Base-by-base conservation (phyloP, 148 eudicot genomes). In the Silene uniflora region DNA sequence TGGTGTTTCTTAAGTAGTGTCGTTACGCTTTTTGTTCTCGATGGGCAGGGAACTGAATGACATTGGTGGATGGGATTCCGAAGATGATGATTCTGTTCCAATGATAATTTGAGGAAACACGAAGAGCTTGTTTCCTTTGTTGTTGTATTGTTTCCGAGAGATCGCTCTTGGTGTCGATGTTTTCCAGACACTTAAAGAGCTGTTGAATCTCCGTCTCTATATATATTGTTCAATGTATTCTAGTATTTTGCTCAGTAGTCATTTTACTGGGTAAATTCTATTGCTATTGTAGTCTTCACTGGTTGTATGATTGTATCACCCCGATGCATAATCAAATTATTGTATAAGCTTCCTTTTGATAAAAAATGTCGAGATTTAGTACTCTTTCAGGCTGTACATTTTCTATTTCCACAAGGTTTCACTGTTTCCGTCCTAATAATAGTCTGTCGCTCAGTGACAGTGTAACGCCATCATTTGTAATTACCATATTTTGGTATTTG, bases 31-130 rank as follows among this genome's bases (percentile, higher is more conserved):
- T 11, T 14, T 27, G 73, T 64, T 55, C 74, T 49, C 22, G 63
- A 49, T 79, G 60, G 55, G 16, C 87, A 88, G 89, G 84, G 86
- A 88, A 70, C 77, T 84, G 62, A 80, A 77, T 27, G 79, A 81
- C 61, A 76, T 70, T n/a, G 85, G 78, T 58, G 86, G 75, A 76
- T 75, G 87, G 79, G 76, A 80, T 35, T 77, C 67, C 13, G 87
- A 79, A 32, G 88, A 74, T 58, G 81, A 84, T 35, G 86, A 83
- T 22, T 77, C 76, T 52, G 85, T 65, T 66, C 42, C 18, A 18
- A 62, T 67, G 11, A 77, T 69, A 75, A n/a, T 80, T 55, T 78
- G 71, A 75, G 58, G 67, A 55, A 35, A 47, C 66, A 47, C 44
- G 65, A 23, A 42, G 13, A 11, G 12, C 62, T 39, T 18, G 24